Conservation (phyloP, 2,329 filamentous ascomycete genomes). For the Fusarium tricinctum region DNA sequence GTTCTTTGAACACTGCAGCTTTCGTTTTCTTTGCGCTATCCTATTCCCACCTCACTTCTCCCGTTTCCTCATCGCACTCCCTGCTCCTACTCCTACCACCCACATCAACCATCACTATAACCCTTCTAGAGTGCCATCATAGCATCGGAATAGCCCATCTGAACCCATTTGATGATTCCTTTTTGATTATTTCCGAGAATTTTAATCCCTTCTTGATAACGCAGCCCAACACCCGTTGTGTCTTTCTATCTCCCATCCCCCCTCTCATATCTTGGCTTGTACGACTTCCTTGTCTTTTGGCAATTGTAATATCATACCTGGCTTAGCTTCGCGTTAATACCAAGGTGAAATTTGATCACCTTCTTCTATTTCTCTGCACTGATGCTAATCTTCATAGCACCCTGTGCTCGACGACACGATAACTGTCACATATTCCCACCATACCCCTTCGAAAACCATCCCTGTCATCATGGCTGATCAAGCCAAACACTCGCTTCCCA, state of each 20-base stretch:
- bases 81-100: background rate
- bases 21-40: background rate
- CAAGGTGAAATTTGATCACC: background rate
- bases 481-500: background rate
- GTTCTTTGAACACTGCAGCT: background rate
- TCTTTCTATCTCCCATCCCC: background rate
- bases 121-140: background rate
- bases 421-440: background rate
- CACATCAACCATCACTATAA: background rate
- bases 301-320: background rate
- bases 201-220: background rate
- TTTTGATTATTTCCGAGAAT: background rate
- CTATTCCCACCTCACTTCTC: background rate
- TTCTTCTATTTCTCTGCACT: background rate
- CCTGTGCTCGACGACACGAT: background rate
- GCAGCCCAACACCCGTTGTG: background rate
- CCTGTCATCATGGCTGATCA: background rate
- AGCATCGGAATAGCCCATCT: background rate
- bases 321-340: background rate
- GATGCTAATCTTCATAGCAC: background rate
- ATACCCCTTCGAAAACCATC: no score
- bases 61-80: background rate
- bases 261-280: background rate
- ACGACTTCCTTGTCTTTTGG: background rate
- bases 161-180: background rate